These are phyloP conservation scores for Auxenochlorella pyrenoidosa DNA, from an alignment of 139 green algal species.

Conservation along the genomic window DNA sequence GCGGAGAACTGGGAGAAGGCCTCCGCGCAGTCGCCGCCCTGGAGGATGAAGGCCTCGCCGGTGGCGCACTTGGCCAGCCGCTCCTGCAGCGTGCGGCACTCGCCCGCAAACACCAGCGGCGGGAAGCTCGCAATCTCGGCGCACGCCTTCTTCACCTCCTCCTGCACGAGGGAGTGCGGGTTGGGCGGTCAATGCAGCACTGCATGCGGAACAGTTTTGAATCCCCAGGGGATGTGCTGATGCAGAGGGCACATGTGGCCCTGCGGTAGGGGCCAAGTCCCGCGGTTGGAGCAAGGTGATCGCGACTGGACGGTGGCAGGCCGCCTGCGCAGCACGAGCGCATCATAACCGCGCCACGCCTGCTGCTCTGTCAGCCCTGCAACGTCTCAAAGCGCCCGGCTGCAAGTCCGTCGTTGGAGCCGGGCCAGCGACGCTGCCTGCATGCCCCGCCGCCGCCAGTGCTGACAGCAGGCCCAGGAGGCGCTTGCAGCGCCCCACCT, in stretches of 20 bases:
- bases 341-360: no score
- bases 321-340: no score
- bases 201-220: no score
- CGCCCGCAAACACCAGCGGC: conserved; percentile 98
- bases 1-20: conserved; percentile 95
- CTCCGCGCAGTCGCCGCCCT: conserved; percentile 97
- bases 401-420: no score
- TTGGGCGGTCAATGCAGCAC: no score
- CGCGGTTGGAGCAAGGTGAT: no score
- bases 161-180: conserved; percentile 7
- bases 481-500: conserved; percentile 58
- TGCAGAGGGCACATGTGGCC: no score
- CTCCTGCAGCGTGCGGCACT: conserved; percentile 92
- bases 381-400: no score
- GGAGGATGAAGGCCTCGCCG: conserved; percentile 88
- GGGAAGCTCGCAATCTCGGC: conserved; percentile 81
- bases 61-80: conserved; percentile 83
- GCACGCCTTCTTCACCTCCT: conserved; percentile 64
- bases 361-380: no score
- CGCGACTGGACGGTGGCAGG: no score
- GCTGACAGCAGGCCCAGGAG: conserved; percentile 19
- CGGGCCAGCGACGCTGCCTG: not conserved
- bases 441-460: not conserved
- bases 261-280: no score
- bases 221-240: no score